Conservation (phyloP, 2,329 filamentous ascomycete species). For the Colletotrichum lini region DNA sequence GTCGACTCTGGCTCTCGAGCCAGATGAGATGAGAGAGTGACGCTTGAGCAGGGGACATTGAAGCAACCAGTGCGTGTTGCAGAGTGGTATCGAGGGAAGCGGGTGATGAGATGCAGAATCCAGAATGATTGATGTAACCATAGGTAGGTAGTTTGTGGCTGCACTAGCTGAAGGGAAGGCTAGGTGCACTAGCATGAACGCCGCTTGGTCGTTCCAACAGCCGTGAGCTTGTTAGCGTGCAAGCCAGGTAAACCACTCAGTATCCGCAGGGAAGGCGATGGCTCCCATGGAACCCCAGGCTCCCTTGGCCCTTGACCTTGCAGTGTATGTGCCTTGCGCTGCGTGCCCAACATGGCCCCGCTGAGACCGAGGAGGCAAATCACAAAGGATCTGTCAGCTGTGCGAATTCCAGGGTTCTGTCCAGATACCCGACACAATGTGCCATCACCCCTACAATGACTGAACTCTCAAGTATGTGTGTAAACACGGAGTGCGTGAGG, state of each 20-base stretch:
- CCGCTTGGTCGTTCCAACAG: slow-evolving; percentile 9
- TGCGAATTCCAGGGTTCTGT: not conserved
- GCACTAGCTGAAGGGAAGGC: not conserved
- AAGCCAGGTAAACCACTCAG: not conserved
- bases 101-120: not conserved
- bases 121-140: not conserved
- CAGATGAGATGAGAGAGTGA: not conserved
- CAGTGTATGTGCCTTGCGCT: not conserved
- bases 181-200: not conserved
- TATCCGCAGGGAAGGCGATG: not conserved
- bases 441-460: not conserved
- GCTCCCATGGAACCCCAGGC: not conserved
- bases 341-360: not conserved
- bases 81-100: not conserved
- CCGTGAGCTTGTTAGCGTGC: not conserved
- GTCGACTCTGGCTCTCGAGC: not conserved
- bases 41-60: not conserved
- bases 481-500: not conserved
- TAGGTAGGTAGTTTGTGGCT: not conserved
- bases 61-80: not conserved
- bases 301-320: slow-evolving; percentile 1
- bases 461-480: not conserved
- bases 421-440: slow-evolving; percentile 10
- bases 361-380: slow-evolving; percentile 21
- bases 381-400: not conserved